Evolutionary conservation across 176 grass and related monocot species (phyloP).

Genomic region (Oryza australiensis): DNA sequence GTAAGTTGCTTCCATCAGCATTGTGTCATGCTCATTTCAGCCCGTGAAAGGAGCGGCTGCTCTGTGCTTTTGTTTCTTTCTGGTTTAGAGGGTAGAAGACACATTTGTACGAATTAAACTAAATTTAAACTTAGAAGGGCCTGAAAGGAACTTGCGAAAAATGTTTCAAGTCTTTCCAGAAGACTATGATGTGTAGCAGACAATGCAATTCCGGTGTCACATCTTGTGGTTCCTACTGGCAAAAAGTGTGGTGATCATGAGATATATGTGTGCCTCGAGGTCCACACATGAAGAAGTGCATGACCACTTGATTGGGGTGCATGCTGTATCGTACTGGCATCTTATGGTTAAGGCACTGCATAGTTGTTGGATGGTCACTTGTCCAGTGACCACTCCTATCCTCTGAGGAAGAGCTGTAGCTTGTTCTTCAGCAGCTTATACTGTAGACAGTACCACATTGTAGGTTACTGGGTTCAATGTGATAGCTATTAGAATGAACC

Average conservation of each 20-base stretch:
- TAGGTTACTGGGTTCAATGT: neutral
- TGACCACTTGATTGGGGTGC: conserved; percentile 2
- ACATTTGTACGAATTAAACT: neutral
- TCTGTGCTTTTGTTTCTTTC: neutral
- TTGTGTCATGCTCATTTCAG: conserved; percentile 25
- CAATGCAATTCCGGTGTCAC: neutral
- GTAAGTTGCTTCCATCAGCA: conserved; percentile 39
- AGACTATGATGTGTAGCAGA: neutral
- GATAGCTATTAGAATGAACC: neutral
- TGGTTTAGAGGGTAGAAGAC: conserved; percentile 7
- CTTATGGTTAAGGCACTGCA: conserved; percentile 27
- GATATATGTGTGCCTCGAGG: neutral
- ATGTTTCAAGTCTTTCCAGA: conserved; percentile 23
- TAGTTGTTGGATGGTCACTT: conserved; percentile 38
- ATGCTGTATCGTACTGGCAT: neutral
- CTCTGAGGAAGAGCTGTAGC: neutral
- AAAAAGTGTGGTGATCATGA: neutral
- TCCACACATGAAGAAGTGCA: neutral
- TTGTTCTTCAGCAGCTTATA: neutral
- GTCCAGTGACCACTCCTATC: conserved; percentile 11
- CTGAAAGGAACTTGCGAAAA: neutral
- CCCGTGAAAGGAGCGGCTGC: neutral
- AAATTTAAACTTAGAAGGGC: neutral
- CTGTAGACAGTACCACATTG: neutral
- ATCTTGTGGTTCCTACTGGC: neutral